A percentile compares a stretch with the other conserved stretches of the same genome.
Evolutionary conservation across 108 stramenopile species (phyloP).

Genomic region (Pseudonitzschia delicatissima): DNA sequence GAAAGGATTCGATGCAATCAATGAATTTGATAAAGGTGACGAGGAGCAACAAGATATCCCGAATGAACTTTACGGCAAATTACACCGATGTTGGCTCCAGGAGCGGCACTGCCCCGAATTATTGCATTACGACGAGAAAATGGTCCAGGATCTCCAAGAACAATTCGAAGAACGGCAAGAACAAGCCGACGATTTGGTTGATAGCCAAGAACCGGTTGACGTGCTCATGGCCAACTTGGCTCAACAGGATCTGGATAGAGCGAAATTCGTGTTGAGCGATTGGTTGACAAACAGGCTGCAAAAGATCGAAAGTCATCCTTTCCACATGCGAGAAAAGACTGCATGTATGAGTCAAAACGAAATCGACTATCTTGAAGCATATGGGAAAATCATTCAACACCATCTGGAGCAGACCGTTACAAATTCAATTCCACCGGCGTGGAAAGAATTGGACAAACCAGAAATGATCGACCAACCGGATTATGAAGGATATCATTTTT

Average conservation of each 20-base stretch:
- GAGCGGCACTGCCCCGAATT: slow-evolving; percentile 71
- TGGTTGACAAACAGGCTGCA: slow-evolving; percentile 58
- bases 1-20: not conserved
- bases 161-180: slow-evolving; percentile 60
- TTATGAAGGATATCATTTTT: slow-evolving; percentile 63
- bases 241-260: slow-evolving; percentile 70
- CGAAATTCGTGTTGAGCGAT: slow-evolving; percentile 66
- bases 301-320: slow-evolving; percentile 73
- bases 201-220: slow-evolving; percentile 40
- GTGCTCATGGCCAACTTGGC: slow-evolving; percentile 53
- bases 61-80: slow-evolving; percentile 56
- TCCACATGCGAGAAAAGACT: slow-evolving; percentile 54
- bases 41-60: not conserved
- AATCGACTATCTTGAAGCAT: slow-evolving; percentile 43
- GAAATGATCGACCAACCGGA: slow-evolving; percentile 69
- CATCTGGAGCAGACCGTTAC: slow-evolving; percentile 63
- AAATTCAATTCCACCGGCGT: slow-evolving; percentile 62
- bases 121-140: slow-evolving; percentile 49
- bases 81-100: slow-evolving; percentile 58
- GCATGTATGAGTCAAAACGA: slow-evolving; percentile 64
- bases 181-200: slow-evolving; percentile 44
- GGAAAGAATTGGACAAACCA: slow-evolving; percentile 66
- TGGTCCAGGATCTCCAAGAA: slow-evolving; percentile 39
- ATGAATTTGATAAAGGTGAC: slow-evolving; percentile 12
- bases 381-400: slow-evolving; percentile 60